Percentiles rank a stretch among this genome's conserved stretches.
These are phyloP conservation scores for Anisodus acutangulus DNA, from an alignment of 257 asterid species.

Conservation along the genomic window DNA sequence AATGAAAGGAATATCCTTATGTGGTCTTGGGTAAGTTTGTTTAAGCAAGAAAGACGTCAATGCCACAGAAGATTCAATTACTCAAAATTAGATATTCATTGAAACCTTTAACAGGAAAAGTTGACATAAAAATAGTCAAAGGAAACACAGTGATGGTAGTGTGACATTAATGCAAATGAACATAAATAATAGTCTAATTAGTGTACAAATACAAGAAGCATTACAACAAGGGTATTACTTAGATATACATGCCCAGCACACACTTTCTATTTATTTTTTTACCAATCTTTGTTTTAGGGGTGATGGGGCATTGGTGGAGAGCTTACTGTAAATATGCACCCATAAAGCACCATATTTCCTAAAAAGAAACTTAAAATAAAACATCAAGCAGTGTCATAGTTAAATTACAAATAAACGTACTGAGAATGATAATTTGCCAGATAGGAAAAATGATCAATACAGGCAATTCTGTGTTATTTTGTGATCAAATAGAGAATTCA, in stretches of 20 bases:
- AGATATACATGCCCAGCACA: neutral
- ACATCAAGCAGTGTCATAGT: slow-evolving; percentile 10
- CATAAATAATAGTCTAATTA: neutral
- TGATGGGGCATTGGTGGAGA: neutral
- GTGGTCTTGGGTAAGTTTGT: slow-evolving; percentile 15
- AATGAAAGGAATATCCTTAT: slow-evolving; percentile 6
- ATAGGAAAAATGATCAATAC: neutral
- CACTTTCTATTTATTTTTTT: neutral
- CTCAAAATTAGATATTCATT: neutral
- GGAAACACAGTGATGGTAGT: neutral
- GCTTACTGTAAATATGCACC: neutral
- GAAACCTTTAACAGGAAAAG: neutral
- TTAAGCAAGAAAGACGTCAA: slow-evolving; percentile 15
- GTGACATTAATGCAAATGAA: neutral
- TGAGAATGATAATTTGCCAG: slow-evolving; percentile 1
- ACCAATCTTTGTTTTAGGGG: neutral
- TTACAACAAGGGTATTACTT: slow-evolving; percentile 13
- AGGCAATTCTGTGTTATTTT: slow-evolving; percentile 5
- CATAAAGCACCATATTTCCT: neutral
- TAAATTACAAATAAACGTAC: neutral
- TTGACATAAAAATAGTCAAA: neutral
- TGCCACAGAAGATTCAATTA: slow-evolving; percentile 1
- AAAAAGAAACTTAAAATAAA: neutral
- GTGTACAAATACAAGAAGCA: slow-evolving; percentile 13
- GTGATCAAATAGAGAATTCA: neutral